Conservation (phyloP, 805 yeast species). For the Cyberlindnera meyerae region DNA sequence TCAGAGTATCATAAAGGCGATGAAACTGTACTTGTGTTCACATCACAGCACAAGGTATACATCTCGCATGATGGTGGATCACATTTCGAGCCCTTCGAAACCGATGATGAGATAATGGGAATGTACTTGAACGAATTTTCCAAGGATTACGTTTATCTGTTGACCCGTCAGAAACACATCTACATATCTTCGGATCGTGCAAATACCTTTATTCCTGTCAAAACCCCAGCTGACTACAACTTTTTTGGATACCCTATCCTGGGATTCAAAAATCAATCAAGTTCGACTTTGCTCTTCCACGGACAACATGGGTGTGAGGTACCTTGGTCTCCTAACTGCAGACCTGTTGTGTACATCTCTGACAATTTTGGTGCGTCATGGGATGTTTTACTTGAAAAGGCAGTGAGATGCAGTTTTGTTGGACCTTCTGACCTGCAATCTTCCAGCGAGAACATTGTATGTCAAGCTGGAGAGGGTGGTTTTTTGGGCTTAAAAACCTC, state of each 20-base stretch:
- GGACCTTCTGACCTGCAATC: conserved; percentile 39
- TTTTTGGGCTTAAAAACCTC: conserved; percentile 28
- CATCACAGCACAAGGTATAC: conserved; percentile 45
- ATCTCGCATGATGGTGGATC: conserved; percentile 54
- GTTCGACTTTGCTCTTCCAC: conserved; percentile 57
- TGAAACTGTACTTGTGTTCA: conserved; percentile 60
- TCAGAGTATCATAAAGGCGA: conserved; percentile 34
- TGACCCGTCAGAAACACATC: conserved; percentile 20
- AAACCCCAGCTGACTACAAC: conserved; percentile 40
- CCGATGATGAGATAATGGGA: conserved; percentile 38
- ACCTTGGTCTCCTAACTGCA: conserved; percentile 36
- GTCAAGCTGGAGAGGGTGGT: conserved; percentile 43
- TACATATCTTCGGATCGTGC: conserved; percentile 72
- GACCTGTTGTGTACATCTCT: conserved; percentile 54
- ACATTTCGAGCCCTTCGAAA: conserved; percentile 10
- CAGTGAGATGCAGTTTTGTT: conserved; percentile 61
- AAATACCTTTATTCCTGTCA: conserved; percentile 33
- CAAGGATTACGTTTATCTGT: conserved; percentile 38
- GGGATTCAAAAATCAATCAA: conserved; percentile 53
- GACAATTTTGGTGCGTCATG: conserved; percentile 63
- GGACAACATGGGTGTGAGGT: conserved; percentile 53
- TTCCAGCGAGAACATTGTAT: conserved; percentile 50
- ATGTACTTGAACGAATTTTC: conserved; percentile 54
- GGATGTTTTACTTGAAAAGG: conserved; percentile 44
- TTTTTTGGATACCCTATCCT: conserved; percentile 43